Evolutionary conservation across 441 rosid species (phyloP).

Genomic region (Eruca vesicaria): DNA sequence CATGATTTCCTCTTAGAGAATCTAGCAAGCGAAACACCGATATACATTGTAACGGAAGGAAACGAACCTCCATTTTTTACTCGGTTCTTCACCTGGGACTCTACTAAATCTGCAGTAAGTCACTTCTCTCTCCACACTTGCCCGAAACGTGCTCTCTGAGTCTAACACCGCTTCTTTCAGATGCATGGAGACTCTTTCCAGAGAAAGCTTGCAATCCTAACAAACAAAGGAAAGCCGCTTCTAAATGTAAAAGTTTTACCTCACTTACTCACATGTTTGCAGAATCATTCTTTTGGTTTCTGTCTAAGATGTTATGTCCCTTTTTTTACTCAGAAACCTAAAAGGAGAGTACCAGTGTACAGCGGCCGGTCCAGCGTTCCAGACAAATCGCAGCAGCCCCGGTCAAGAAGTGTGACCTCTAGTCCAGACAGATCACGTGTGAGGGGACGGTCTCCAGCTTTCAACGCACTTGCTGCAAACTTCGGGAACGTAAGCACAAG

Average conservation of each 20-base stretch:
- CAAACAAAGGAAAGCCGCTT: constrained; percentile 68
- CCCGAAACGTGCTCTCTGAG: constrained; percentile 12
- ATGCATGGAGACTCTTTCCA: constrained; percentile 96
- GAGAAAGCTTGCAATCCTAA: constrained; percentile 75
- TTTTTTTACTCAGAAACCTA: constrained; percentile 68
- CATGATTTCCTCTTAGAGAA: constrained; percentile 78
- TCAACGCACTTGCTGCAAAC: constrained; percentile 92
- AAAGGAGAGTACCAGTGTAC: constrained; percentile 68
- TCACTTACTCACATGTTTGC: constrained; percentile 6
- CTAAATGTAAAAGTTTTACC: constrained; percentile 42
- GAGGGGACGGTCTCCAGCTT: constrained; percentile 99
- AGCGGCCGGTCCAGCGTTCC: constrained; percentile 86
- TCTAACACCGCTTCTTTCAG: constrained; percentile 41
- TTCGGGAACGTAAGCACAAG: constrained; percentile 81
- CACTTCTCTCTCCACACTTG: constrained; percentile 12
- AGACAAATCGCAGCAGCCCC: constrained; percentile 77
- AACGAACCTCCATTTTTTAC: constrained; percentile 96
- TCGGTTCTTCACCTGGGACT: constrained; percentile 93
- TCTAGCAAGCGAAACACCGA: constrained; percentile 65
- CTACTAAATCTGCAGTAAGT: constrained; percentile 68
- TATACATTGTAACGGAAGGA: constrained; percentile 80
- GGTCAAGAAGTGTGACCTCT: constrained; percentile 95
- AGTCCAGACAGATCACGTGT: constrained; percentile 92
- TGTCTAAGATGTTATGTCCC: constrained; percentile 19
- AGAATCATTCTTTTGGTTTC: not conserved